A percentile compares a stretch with the other conserved stretches of the same genome.
Evolutionary conservation across 1,284 basidiomycete genomes (phyloP).

Genomic region (Ganoderma lingzhi): DNA sequence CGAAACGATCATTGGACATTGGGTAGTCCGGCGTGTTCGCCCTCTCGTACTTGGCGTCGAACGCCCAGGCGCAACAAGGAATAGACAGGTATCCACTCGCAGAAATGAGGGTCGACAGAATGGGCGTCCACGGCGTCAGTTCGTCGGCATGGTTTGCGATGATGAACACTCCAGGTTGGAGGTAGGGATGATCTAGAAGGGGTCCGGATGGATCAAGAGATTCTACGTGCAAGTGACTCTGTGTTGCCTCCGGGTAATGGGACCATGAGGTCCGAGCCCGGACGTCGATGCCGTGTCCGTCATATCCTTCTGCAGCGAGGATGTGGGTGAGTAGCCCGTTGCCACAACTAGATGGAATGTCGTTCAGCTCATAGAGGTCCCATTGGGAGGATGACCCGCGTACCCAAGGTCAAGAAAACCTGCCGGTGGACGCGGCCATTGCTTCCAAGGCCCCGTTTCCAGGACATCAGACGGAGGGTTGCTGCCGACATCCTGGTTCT

Average conservation of each 20-base stretch:
- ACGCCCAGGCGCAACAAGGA: constrained; percentile 89
- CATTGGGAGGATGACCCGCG: neutral
- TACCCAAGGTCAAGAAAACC: constrained; percentile 94
- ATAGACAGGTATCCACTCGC: constrained; percentile 88
- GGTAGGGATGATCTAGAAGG: constrained; percentile 31
- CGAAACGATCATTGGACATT: constrained; percentile 49
- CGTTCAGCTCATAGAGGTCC: constrained; percentile 3
- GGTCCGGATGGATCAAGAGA: constrained; percentile 63
- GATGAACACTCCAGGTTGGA: constrained; percentile 69
- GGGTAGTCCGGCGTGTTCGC: constrained; percentile 49
- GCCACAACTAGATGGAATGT: constrained; percentile 65
- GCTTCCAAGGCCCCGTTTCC: constrained; percentile 59
- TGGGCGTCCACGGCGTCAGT: constrained; percentile 89
- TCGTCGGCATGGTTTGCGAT: constrained; percentile 98
- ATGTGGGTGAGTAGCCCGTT: constrained; percentile 93
- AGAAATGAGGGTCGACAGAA: constrained; percentile 67
- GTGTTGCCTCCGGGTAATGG: constrained; percentile 71
- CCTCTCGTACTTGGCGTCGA: constrained; percentile 71
- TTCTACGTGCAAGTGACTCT: constrained; percentile 63
- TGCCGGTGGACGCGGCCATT: constrained; percentile 79
- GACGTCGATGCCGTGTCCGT: constrained; percentile 86
- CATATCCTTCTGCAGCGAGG: constrained; percentile 83
- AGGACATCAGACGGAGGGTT: constrained; percentile 18
- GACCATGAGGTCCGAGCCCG: constrained; percentile 77
- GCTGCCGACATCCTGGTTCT: constrained; percentile 15